phyloP scores from a whole-genome alignment of 2,329 filamentous ascomycete species.

The Annulohypoxylon truncatum region DNA sequence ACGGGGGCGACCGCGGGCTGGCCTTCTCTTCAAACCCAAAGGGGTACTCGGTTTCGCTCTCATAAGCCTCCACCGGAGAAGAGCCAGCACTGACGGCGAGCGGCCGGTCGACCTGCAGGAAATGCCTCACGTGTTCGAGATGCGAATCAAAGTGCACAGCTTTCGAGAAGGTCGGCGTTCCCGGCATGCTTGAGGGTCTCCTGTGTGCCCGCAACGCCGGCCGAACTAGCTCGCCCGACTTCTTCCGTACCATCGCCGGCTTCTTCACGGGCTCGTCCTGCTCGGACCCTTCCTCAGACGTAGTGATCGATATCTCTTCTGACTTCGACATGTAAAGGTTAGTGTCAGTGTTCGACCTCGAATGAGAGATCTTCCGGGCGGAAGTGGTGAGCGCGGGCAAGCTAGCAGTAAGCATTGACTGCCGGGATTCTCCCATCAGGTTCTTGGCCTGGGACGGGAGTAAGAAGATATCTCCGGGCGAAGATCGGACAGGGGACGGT shows the following conservation, averaged over 20 bases:
- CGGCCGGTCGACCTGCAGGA: slow-evolving; percentile 91
- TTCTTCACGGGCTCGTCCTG: slow-evolving; percentile 69
- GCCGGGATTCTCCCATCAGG: slow-evolving; percentile 55
- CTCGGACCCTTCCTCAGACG: slow-evolving; percentile 73
- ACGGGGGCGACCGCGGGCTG: slow-evolving; percentile 61
- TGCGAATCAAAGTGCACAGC: slow-evolving; percentile 99
- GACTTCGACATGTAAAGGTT: slow-evolving; percentile 60
- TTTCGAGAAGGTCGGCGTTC: slow-evolving; percentile 94
- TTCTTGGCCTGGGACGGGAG: slow-evolving; percentile 52
- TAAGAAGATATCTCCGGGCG: slow-evolving; percentile 53
- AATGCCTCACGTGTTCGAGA: slow-evolving; percentile 95
- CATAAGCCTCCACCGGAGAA: slow-evolving; percentile 88
- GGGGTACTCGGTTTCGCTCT: slow-evolving; percentile 89
- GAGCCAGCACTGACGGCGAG: slow-evolving; percentile 96
- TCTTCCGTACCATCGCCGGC: slow-evolving; percentile 96
- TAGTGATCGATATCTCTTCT: slow-evolving; percentile 61
- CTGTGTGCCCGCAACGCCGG: slow-evolving; percentile 87
- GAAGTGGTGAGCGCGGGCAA: slow-evolving; percentile 56
- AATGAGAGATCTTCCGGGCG: slow-evolving; percentile 60
- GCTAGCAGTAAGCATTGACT: slow-evolving; percentile 61
- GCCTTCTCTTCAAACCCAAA: slow-evolving; percentile 70
- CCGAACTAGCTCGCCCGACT: slow-evolving; percentile 95
- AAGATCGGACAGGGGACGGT: slow-evolving; percentile 63
- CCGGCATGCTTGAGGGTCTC: slow-evolving; percentile 95
- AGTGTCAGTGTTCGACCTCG: slow-evolving; percentile 68